A percentile compares a stretch with the other conserved stretches of the same genome.
Conservation (phyloP, 768 basidiomycete genomes). For the Auricularia auricula-judae region DNA sequence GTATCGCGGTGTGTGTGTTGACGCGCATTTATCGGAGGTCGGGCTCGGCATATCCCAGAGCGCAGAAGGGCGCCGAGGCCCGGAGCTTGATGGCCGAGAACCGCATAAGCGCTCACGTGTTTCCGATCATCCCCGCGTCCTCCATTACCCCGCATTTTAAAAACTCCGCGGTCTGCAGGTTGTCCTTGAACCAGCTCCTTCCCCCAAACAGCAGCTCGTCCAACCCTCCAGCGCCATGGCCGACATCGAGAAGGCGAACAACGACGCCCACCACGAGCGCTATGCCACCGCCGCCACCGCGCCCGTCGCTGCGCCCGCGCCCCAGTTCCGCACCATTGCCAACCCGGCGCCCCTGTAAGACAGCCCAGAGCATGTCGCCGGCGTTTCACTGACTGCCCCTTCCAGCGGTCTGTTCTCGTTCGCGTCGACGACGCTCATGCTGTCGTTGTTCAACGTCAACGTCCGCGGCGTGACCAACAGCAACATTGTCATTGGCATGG, state of each 20-base stretch:
- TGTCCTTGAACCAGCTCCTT: not conserved
- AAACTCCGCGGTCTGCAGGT: not conserved
- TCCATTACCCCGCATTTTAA: not conserved
- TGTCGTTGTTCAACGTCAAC: constrained; percentile 61
- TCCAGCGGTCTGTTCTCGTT: constrained; percentile 69
- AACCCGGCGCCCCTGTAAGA: constrained; percentile 53
- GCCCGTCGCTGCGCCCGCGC: constrained; percentile 1
- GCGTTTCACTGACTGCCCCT: not conserved
- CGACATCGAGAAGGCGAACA: constrained; percentile 24
- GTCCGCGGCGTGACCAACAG: constrained; percentile 42
- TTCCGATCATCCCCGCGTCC: not conserved
- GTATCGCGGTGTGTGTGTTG: constrained; percentile 55
- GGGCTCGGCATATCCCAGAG: too few relatives aligned
- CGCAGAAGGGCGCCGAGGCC: too few relatives aligned
- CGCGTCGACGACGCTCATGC: constrained; percentile 72
- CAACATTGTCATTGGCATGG: constrained; percentile 80
- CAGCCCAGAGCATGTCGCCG: not conserved
- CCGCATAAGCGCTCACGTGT: not conserved
- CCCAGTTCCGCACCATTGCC: constrained; percentile 30
- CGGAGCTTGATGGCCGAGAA: too few relatives aligned
- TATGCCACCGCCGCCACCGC: not conserved
- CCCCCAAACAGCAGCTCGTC: not conserved
- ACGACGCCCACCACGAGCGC: constrained; percentile 12
- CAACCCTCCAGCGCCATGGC: constrained; percentile 16
- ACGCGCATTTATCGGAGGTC: constrained; percentile 37